Base-by-base conservation (phyloP, 2,329 filamentous ascomycete species). In the Fusarium sp. region DNA sequence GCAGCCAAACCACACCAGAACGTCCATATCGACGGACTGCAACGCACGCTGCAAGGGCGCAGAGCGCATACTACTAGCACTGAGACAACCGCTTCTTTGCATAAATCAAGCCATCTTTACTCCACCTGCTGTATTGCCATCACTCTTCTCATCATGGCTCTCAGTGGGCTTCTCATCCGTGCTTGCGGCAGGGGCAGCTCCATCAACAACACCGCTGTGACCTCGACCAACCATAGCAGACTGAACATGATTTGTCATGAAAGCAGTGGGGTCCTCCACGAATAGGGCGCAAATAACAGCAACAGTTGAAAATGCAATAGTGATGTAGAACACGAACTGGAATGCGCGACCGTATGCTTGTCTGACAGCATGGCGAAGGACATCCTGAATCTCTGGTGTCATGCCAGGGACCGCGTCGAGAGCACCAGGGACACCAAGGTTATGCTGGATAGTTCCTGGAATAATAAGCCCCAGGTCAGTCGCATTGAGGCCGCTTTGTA, bases 191-290 rank as follows among this genome's bases (percentile, higher is more conserved):
- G n/a, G 39, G 12, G 17, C 22, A 17, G 38, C 4, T 5, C 13
- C 41, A 6, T 32, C 15, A n/a, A 44, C 30, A 4, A 38, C 59
- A 2, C 15, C 24, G 1, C 5, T 26, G 4, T 63, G 24, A 26
- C 24, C 38, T 26, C 51, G 35, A 18, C 50, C 39, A 0, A 57
- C 20, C 67, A 70, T 70, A 1, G 65, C 59, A 6, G 67, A 63
- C 13, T 70, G 67, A 18, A 69, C 53, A 8, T 70, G 67, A 14
- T 70, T 70, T 1, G 67, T 70, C 67, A 69, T 70, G 10, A 58
- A 69, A 41, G 67, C 39, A 24, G 58, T 66, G 0, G 67, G 65
- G 17, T 70, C 67, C 20, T 69, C 58, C 0, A 70, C 45, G 15
- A 68, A 70, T 2, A 70, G 4, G 8, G 67, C 61, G 14, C 65